These are phyloP conservation scores for Aspergillus puulaauensis DNA, from an alignment of 2,329 filamentous ascomycete genomes.

Conservation along the genomic window DNA sequence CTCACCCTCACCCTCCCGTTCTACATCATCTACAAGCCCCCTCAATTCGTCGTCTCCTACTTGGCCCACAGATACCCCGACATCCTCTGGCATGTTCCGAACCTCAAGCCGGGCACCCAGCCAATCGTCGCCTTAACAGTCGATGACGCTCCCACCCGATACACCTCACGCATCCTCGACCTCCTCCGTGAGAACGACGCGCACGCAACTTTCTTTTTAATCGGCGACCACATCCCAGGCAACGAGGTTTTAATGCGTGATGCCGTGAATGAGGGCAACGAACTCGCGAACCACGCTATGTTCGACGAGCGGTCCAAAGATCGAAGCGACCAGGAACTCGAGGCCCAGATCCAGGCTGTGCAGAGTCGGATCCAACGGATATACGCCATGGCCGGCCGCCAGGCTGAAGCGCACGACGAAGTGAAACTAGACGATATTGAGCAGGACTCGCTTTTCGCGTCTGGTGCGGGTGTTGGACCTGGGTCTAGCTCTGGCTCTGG, in stretches of 20 bases:
- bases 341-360: constrained; percentile 64
- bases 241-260: constrained; percentile 56
- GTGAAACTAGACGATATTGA: not conserved
- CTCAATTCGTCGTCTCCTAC: constrained; percentile 67
- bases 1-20: constrained; percentile 42
- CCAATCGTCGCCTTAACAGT: constrained; percentile 80
- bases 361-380: constrained; percentile 59
- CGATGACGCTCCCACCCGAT: constrained; percentile 76
- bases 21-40: constrained; percentile 80
- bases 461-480: not conserved
- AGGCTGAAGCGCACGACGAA: constrained; percentile 9
- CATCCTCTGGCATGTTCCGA: constrained; percentile 69
- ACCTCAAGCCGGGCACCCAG: constrained; percentile 44
- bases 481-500: not conserved
- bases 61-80: constrained; percentile 72
- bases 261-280: constrained; percentile 63
- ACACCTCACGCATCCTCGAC: constrained; percentile 69
- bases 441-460: not conserved
- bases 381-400: constrained; percentile 45
- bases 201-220: constrained; percentile 83
- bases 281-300: constrained; percentile 88
- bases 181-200: constrained; percentile 66
- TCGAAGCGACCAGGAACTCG: constrained; percentile 60
- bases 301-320: constrained; percentile 72
- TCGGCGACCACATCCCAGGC: constrained; percentile 70